Conservation (phyloP, 1,139 yeast species). For the Kodamaea anthophila region DNA sequence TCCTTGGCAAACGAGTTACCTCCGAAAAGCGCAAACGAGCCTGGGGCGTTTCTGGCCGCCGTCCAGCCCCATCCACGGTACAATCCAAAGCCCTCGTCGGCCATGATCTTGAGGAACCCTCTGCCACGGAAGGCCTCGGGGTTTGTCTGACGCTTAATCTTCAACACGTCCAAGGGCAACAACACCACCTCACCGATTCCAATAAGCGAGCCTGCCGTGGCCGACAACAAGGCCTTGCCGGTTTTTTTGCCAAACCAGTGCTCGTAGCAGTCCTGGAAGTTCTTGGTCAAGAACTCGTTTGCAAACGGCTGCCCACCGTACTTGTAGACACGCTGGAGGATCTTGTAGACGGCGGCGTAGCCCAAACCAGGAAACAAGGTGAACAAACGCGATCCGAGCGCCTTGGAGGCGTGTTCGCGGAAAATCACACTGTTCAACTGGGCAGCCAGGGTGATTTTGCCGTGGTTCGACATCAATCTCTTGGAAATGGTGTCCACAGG, state of each 20-base stretch:
- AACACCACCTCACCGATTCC: constrained; percentile 98
- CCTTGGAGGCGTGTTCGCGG: constrained; percentile 70
- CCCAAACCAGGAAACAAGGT: constrained; percentile 97
- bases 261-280: constrained; percentile 69
- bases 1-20: constrained; percentile 99
- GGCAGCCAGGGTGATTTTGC: constrained; percentile 53
- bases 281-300: constrained; percentile 78
- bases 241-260: constrained; percentile 82
- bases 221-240: constrained; percentile 93
- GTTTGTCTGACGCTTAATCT: constrained; percentile 97
- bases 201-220: constrained; percentile 93
- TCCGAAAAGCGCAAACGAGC: constrained; percentile 94
- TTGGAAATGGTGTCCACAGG: constrained; percentile 98
- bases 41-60: constrained; percentile 99
- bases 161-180: constrained; percentile 91
- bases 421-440: constrained; percentile 84
- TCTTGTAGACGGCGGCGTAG: constrained; percentile 95
- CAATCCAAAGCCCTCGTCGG: constrained; percentile 88
- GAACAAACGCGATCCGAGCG: constrained; percentile 63
- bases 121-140: constrained; percentile 98
- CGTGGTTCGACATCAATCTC: constrained; percentile 93
- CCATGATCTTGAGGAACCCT: constrained; percentile 78
- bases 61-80: constrained; percentile 99
- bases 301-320: constrained; percentile 99
- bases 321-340: constrained; percentile 94